These are phyloP conservation scores for Pseudozyma tsukubaensis DNA, from an alignment of 1,284 basidiomycete species.

Conservation along the genomic window DNA sequence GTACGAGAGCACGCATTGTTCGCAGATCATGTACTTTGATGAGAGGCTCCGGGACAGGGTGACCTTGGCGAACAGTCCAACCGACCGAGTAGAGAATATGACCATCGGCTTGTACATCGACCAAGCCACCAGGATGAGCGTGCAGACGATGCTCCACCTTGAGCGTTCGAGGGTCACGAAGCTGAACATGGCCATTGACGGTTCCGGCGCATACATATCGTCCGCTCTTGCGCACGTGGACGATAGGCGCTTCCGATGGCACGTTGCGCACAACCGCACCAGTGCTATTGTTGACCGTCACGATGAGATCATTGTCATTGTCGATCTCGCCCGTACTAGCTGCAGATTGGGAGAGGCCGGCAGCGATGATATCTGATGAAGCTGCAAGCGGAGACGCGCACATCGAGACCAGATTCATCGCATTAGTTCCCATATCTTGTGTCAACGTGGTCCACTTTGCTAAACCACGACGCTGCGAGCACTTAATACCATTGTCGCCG, in stretches of 20 bases:
- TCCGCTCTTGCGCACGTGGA: slow-evolving; percentile 58
- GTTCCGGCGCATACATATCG: slow-evolving; percentile 59
- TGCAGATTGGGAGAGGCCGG: slow-evolving; percentile 52
- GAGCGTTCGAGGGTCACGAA: slow-evolving; percentile 65
- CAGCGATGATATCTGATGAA: slow-evolving; percentile 62
- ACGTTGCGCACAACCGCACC: slow-evolving; percentile 58
- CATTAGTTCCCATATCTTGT: slow-evolving; percentile 32
- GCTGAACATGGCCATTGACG: slow-evolving; percentile 62
- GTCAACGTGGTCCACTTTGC: slow-evolving; percentile 65
- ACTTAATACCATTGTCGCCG: slow-evolving; percentile 67
- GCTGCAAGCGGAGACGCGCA: slow-evolving; percentile 60
- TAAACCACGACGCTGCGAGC: slow-evolving; percentile 69
- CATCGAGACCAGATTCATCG: slow-evolving; percentile 59
- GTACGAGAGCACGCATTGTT: slow-evolving; percentile 80
- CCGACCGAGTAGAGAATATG: slow-evolving; percentile 65
- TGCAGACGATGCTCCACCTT: slow-evolving; percentile 61
- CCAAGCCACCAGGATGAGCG: slow-evolving; percentile 67
- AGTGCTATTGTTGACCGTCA: slow-evolving; percentile 60
- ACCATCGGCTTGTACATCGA: slow-evolving; percentile 66
- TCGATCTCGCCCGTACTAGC: slow-evolving; percentile 44
- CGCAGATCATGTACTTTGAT: slow-evolving; percentile 93
- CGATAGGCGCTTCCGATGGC: slow-evolving; percentile 60
- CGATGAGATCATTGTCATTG: slow-evolving; percentile 53
- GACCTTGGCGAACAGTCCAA: slow-evolving; percentile 75
- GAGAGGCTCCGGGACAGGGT: slow-evolving; percentile 87